Evolutionary conservation across 176 grass and related monocot species (phyloP), one percentile per base, ranked within the genome.

Genomic region (Carex parvula): DNA sequence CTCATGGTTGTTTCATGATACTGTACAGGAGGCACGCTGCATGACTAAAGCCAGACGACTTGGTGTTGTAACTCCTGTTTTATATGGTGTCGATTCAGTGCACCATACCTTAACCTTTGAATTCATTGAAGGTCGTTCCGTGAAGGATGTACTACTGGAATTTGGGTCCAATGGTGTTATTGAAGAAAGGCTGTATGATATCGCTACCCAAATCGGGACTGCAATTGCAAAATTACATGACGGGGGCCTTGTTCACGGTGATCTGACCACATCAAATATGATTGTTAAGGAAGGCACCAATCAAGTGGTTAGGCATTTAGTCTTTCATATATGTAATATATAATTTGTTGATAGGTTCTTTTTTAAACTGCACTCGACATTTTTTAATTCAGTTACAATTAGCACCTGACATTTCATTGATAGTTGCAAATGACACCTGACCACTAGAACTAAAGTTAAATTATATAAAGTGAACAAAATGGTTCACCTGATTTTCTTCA

Each of bases 251-350:
- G 71, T 95, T 85, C 95, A 95, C 81, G 95, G 92, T 63, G 92
- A 98, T 88, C 83, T 98, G 60, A 98, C 95, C 13, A 98, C 95
- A 18, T 98, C 95, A 66, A 98, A 98, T 88, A 98, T 98, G 95
- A 89, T 98, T 84, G 78, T 95, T 56, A 94, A 91, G 89, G 87
- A 79, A 52, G 82, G 39, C 64, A 84, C 66, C 75, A 88, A 95
- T 88, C 88, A 92, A 44, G 65, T 95, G 82, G 95, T 98, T 32
- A 89, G 56, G 59, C 85, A 71, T 84, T 50, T 12, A 48, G 41
- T 48, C 0, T 48, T 48, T 48, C 37, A 11, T 48, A 10, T 48
- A 10, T 39, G 8, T 48, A 48, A 0, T 48, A 59, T 16, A 2
- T 59, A 73, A 6, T 5, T 39, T 39, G 37, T 39, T 39, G 37